Evolutionary conservation across 495 filamentous ascomycete species (phyloP).

Genomic region (Penicillium taxi): DNA sequence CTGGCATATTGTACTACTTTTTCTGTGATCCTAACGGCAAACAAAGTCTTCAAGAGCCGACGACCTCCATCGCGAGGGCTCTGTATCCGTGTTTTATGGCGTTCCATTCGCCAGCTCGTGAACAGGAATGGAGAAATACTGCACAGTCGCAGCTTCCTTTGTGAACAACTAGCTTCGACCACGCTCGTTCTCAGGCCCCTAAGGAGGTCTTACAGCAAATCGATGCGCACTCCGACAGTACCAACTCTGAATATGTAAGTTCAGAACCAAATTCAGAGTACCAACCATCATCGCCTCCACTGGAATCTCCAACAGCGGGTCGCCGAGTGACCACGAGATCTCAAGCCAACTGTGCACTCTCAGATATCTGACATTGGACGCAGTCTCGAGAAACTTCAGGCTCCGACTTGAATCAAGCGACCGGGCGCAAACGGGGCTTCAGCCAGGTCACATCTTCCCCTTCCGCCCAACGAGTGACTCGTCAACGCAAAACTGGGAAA

Average conservation of each 20-base stretch:
- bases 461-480: slow-evolving; percentile 6
- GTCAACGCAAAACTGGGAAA: slow-evolving; percentile 5
- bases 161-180: slow-evolving; percentile 21
- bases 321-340: slow-evolving; percentile 17
- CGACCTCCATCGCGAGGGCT: slow-evolving; percentile 14
- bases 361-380: background rate
- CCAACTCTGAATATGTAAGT: slow-evolving; percentile 9
- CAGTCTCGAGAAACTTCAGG: slow-evolving; percentile 12
- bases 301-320: slow-evolving; percentile 6
- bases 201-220: slow-evolving; percentile 13
- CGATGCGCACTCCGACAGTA: slow-evolving; percentile 11
- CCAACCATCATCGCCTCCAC: slow-evolving; percentile 14
- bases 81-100: slow-evolving; percentile 26
- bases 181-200: slow-evolving; percentile 15
- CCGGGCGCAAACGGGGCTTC: slow-evolving; percentile 19
- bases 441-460: slow-evolving; percentile 16
- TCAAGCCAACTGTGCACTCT: slow-evolving; percentile 11
- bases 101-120: slow-evolving; percentile 15
- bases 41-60: background rate
- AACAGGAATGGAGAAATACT: slow-evolving; percentile 27
- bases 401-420: slow-evolving; percentile 18
- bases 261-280: slow-evolving; percentile 14
- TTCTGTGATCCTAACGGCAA: slow-evolving; percentile 23
- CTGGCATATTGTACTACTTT: slow-evolving; percentile 30
- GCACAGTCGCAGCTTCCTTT: slow-evolving; percentile 8